Percentiles rank a stretch among this genome's conserved stretches.
These are phyloP conservation scores for Zymoseptoria pseudotritici DNA, from an alignment of 2,329 filamentous ascomycete species.

Conservation along the genomic window DNA sequence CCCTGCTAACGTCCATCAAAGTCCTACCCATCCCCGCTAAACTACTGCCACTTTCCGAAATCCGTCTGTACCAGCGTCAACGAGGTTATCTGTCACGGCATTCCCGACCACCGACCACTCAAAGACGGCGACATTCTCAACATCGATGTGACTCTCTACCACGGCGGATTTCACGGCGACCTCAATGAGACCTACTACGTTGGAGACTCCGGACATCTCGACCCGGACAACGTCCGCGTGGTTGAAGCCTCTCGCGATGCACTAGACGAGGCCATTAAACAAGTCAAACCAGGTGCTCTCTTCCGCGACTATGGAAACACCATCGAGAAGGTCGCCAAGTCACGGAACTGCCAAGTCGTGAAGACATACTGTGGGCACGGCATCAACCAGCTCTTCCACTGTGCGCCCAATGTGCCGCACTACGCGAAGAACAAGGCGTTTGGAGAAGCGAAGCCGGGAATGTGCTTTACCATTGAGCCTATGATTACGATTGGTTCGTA, in stretches of 20 bases:
- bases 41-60: conserved; percentile 95
- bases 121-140: conserved; percentile 94
- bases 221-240: conserved; percentile 81
- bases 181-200: conserved; percentile 99
- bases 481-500: conserved; percentile 94
- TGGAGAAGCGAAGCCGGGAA: conserved; percentile 85
- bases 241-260: conserved; percentile 86
- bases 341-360: conserved; percentile 77
- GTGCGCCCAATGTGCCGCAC: conserved; percentile 87
- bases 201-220: conserved; percentile 73
- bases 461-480: conserved; percentile 98
- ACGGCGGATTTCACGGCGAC: conserved; percentile 91
- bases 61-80: conserved; percentile 95
- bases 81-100: conserved; percentile 97
- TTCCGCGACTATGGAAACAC: conserved; percentile 90
- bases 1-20: conserved; percentile 33
- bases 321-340: conserved; percentile 93
- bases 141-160: conserved; percentile 90
- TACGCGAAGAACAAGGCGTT: conserved; percentile 98
- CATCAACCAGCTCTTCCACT: conserved; percentile 89
- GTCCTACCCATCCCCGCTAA: conserved; percentile 91
- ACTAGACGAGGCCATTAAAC: conserved; percentile 79
- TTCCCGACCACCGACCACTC: conserved; percentile 81
- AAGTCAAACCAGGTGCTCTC: conserved; percentile 86
- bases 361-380: conserved; percentile 95